Conservation (phyloP, 805 yeast genomes). For the Wickerhamiella hasegawae region DNA sequence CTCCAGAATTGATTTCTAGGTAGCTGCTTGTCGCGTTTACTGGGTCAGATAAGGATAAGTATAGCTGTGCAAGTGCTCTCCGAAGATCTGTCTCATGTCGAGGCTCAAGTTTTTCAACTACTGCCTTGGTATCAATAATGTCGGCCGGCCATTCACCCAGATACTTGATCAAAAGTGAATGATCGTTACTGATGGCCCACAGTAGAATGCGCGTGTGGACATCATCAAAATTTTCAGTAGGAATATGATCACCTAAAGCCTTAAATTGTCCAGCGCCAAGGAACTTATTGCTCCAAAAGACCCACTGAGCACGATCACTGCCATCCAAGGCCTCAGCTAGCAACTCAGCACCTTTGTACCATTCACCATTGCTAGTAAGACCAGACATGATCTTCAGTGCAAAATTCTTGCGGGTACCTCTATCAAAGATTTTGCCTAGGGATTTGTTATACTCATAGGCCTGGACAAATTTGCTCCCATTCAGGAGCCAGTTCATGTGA, state of each 20-base stretch:
- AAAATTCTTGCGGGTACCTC: background rate
- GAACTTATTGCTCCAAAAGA: slow-evolving; percentile 40
- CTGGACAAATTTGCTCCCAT: slow-evolving; percentile 34
- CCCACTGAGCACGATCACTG: slow-evolving; percentile 37
- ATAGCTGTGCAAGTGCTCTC: slow-evolving; percentile 26
- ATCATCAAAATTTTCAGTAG: slow-evolving; percentile 23
- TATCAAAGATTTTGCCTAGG: background rate
- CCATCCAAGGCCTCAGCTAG: slow-evolving; percentile 27
- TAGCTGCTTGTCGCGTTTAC: slow-evolving; percentile 49
- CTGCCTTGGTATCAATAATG: slow-evolving; percentile 31
- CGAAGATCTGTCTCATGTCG: slow-evolving; percentile 14
- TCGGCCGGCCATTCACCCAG: slow-evolving; percentile 41
- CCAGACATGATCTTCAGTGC: slow-evolving; percentile 16
- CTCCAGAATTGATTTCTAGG: slow-evolving; percentile 36
- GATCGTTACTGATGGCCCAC: slow-evolving; percentile 28
- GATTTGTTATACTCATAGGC: slow-evolving; percentile 36
- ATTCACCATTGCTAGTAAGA: slow-evolving; percentile 25
- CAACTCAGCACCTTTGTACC: slow-evolving; percentile 41
- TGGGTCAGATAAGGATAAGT: slow-evolving; percentile 41
- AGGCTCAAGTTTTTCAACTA: slow-evolving; percentile 34
- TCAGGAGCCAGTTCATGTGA: slow-evolving; percentile 55
- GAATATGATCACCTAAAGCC: slow-evolving; percentile 38
- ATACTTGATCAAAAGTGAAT: slow-evolving; percentile 26
- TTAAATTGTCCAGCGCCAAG: slow-evolving; percentile 31
- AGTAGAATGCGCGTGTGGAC: slow-evolving; percentile 33